Evolutionary conservation across 2,329 filamentous ascomycete genomes (phyloP).

Genomic region (Fusarium palustre): DNA sequence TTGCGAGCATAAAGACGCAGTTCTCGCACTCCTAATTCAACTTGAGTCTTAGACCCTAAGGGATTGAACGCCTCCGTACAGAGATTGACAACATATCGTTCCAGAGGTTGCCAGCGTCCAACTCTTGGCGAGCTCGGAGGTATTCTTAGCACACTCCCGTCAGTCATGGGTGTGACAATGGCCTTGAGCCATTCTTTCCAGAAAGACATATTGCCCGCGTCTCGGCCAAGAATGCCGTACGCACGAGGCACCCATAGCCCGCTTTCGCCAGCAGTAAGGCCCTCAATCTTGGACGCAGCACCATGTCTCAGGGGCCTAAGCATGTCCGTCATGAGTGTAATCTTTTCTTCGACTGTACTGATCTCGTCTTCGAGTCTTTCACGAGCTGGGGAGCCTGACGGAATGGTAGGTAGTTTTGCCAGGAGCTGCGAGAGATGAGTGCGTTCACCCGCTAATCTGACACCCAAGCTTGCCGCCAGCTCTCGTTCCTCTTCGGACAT

Average conservation of each 20-base stretch:
- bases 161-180: conserved; percentile 94
- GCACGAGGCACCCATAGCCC: conserved; percentile 95
- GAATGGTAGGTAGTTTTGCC: conserved; percentile 81
- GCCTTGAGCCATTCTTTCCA: conserved; percentile 99
- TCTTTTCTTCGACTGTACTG: conserved; percentile 96
- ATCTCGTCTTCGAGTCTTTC: conserved; percentile 94
- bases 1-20: conserved; percentile 91
- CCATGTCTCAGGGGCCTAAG: conserved; percentile 91
- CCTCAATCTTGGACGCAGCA: conserved; percentile 96
- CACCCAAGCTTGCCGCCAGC: conserved; percentile 89
- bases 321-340: conserved; percentile 95
- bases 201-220: conserved; percentile 85
- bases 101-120: conserved; percentile 94
- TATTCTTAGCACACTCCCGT: conserved; percentile 83
- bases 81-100: conserved; percentile 96
- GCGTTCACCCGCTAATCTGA: conserved; percentile 86
- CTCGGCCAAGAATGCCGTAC: conserved; percentile 90
- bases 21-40: conserved; percentile 90
- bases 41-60: conserved; percentile 92
- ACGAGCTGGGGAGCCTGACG: conserved; percentile 82
- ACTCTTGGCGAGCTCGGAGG: conserved; percentile 90
- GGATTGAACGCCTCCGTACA: conserved; percentile 96
- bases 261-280: conserved; percentile 92
- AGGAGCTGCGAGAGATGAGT: conserved; percentile 91
- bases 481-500: conserved; percentile 94